A percentile compares a stretch with the other conserved stretches of the same genome.
These are phyloP conservation scores for Termitomyces bulborhizus DNA, from an alignment of 768 basidiomycete species.

Conservation along the genomic window DNA sequence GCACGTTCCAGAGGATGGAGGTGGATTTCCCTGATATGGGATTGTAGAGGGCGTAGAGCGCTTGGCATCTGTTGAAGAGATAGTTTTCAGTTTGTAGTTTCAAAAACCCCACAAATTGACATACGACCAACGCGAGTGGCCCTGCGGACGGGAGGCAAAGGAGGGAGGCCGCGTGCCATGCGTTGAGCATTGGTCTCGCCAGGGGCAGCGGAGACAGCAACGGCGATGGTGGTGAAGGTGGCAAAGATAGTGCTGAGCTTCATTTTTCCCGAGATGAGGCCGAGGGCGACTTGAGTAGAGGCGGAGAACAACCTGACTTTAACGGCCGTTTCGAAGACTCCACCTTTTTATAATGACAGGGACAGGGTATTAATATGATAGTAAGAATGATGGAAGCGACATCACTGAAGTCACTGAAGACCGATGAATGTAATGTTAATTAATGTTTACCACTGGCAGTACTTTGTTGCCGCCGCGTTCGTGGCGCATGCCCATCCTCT, in stretches of 20 bases:
- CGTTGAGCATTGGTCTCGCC: slow-evolving; percentile 46
- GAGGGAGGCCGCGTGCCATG: slow-evolving; percentile 45
- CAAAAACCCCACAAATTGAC: slow-evolving; percentile 3
- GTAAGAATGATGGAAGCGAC: slow-evolving; percentile 11
- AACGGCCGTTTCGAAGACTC: background rate
- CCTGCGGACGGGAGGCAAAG: slow-evolving; percentile 37
- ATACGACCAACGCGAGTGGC: slow-evolving; percentile 27
- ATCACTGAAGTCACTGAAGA: slow-evolving; percentile 9
- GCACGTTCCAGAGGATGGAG: slow-evolving; percentile 18
- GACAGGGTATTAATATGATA: slow-evolving; percentile 2
- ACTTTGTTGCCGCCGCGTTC: background rate
- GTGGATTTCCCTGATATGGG: slow-evolving; percentile 5
- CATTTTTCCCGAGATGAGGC: slow-evolving; percentile 23
- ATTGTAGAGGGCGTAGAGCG: slow-evolving; percentile 27
- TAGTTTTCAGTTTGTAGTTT: background rate
- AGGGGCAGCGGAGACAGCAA: slow-evolving; percentile 27
- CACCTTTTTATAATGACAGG: slow-evolving; percentile 7
- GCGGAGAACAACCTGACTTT: slow-evolving; percentile 8
- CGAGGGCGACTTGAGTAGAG: background rate
- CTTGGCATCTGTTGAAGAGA: slow-evolving; percentile 26
- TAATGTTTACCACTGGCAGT: background rate
- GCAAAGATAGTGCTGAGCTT: slow-evolving; percentile 35
- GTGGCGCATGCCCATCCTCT: slow-evolving; percentile 3
- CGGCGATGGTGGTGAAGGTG: slow-evolving; percentile 29
- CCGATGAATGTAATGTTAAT: background rate